Percentiles rank a stretch among this genome's conserved stretches.
phyloP scores from a whole-genome alignment of 2,329 filamentous ascomycete genomes.

The Elsinoe ampelina region DNA sequence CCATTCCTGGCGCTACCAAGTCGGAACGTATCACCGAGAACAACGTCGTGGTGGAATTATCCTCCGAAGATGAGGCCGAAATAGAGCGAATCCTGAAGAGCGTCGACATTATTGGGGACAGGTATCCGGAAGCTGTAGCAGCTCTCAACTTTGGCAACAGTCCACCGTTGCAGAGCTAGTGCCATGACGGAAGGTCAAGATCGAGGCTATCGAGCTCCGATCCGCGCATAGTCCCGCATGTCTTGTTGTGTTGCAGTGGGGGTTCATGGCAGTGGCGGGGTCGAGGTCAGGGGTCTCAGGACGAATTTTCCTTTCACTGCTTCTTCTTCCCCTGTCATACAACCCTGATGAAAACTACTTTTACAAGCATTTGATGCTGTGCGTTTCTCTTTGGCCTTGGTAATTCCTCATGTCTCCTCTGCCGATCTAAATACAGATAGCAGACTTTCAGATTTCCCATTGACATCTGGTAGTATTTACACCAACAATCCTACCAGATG shows the following conservation, averaged over 20 bases:
- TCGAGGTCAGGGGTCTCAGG: neutral
- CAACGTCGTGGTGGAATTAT: slow-evolving; percentile 32
- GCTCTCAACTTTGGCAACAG: slow-evolving; percentile 23
- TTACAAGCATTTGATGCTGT: neutral
- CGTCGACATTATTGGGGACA: slow-evolving; percentile 33
- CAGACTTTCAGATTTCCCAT: too few species aligned
- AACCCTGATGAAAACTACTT: neutral
- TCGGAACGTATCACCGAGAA: slow-evolving; percentile 34
- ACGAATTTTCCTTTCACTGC: neutral
- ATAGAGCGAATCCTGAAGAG: slow-evolving; percentile 44
- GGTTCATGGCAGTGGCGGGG: neutral
- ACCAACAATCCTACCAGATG: too few species aligned
- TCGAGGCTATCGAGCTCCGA: neutral
- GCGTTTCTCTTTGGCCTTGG: too few species aligned
- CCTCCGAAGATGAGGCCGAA: slow-evolving; percentile 41
- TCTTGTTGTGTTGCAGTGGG: neutral
- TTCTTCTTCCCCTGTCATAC: neutral
- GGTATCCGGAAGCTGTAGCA: slow-evolving; percentile 28
- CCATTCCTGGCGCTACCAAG: slow-evolving; percentile 35
- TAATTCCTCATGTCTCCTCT: neutral
- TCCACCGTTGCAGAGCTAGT: slow-evolving; percentile 18
- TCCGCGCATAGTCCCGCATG: neutral
- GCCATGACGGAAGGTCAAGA: neutral
- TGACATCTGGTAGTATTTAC: too few species aligned
- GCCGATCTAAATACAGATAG: too few species aligned